These are phyloP conservation scores for Anthracocystis panici-leucophaei DNA, from an alignment of 1,284 basidiomycete species.

Conservation along the genomic window DNA sequence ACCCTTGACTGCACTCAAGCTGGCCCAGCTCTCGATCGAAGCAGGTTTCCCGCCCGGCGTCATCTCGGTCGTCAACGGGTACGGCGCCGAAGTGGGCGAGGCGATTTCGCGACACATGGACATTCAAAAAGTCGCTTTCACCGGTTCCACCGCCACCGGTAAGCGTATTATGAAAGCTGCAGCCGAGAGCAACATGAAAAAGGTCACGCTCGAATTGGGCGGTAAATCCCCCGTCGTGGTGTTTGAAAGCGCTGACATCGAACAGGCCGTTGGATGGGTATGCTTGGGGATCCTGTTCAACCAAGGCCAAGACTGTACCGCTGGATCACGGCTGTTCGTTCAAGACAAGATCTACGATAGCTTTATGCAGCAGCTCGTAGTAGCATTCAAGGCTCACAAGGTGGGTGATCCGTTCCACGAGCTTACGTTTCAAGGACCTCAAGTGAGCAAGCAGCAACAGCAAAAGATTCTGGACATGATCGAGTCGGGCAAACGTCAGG, in stretches of 20 bases:
- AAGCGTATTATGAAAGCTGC: conserved; percentile 81
- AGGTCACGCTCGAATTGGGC: conserved; percentile 81
- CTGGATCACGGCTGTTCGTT: conserved; percentile 81
- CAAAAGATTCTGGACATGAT: conserved; percentile 92
- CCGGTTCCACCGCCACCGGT: conserved; percentile 78
- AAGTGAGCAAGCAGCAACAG: conserved; percentile 81
- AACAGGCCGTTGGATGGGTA: conserved; percentile 73
- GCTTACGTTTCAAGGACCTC: conserved; percentile 84
- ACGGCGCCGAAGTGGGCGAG: conserved; percentile 84
- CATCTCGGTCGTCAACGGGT: conserved; percentile 81
- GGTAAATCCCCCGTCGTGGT: conserved; percentile 87
- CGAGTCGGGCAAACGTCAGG: conserved; percentile 85
- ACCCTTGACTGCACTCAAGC: conserved; percentile 76
- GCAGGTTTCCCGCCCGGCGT: conserved; percentile 83
- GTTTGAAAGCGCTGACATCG: conserved; percentile 74
- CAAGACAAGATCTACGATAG: conserved; percentile 76
- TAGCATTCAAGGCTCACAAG: conserved; percentile 71
- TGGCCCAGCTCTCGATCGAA: conserved; percentile 80
- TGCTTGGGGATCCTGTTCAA: conserved; percentile 84
- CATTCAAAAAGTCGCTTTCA: conserved; percentile 75
- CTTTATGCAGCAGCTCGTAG: conserved; percentile 76
- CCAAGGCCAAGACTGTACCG: conserved; percentile 74
- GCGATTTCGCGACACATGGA: conserved; percentile 74
- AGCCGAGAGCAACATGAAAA: conserved; percentile 85
- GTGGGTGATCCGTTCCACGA: conserved; percentile 80